Evolutionary conservation across 306 rosid species (phyloP).

Genomic region (Dryas octopetala): DNA sequence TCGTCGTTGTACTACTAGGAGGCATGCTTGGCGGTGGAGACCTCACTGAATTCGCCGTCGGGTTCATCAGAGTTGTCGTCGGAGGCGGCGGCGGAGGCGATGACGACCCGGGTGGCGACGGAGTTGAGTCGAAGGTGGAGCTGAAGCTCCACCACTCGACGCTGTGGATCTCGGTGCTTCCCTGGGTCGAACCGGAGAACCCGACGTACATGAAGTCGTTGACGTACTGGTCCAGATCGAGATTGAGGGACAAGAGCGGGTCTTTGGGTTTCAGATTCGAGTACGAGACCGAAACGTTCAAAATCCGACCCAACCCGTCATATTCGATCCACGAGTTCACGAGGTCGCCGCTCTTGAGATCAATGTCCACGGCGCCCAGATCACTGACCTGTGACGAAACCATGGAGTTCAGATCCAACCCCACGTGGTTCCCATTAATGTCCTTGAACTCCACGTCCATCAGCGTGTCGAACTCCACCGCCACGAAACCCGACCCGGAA

Average conservation of each 20-base stretch:
- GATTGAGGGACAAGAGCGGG: slow-evolving; percentile 58
- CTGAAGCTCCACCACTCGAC: slow-evolving; percentile 94
- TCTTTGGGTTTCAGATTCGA: slow-evolving; percentile 82
- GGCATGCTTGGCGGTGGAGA: slow-evolving; percentile 73
- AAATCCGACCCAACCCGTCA: slow-evolving; percentile 54
- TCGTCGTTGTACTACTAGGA: slow-evolving; percentile 33
- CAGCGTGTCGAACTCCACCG: slow-evolving; percentile 89
- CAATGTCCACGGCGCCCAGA: slow-evolving; percentile 54
- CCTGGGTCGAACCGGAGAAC: slow-evolving; percentile 93
- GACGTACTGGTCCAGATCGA: slow-evolving; percentile 66
- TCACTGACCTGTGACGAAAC: slow-evolving; percentile 59
- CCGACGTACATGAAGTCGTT: slow-evolving; percentile 94
- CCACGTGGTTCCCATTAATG: slow-evolving; percentile 93
- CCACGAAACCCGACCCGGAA: slow-evolving; percentile 44
- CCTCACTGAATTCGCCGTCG: slow-evolving; percentile 50
- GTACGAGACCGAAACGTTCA: slow-evolving; percentile 73
- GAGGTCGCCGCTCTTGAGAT: slow-evolving; percentile 77
- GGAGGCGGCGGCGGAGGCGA: slow-evolving; percentile 66
- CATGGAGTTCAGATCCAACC: slow-evolving; percentile 78
- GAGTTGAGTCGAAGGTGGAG: slow-evolving; percentile 53
- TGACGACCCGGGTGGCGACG: slow-evolving; percentile 15
- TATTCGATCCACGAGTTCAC: slow-evolving; percentile 92
- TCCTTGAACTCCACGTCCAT: slow-evolving; percentile 92
- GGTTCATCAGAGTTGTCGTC: slow-evolving; percentile 54
- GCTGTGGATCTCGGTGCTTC: slow-evolving; percentile 85